A percentile compares a stretch with the other conserved stretches of the same genome.
phyloP scores from a whole-genome alignment of 176 grass and related monocot genomes.

The Oryza officinalis region DNA sequence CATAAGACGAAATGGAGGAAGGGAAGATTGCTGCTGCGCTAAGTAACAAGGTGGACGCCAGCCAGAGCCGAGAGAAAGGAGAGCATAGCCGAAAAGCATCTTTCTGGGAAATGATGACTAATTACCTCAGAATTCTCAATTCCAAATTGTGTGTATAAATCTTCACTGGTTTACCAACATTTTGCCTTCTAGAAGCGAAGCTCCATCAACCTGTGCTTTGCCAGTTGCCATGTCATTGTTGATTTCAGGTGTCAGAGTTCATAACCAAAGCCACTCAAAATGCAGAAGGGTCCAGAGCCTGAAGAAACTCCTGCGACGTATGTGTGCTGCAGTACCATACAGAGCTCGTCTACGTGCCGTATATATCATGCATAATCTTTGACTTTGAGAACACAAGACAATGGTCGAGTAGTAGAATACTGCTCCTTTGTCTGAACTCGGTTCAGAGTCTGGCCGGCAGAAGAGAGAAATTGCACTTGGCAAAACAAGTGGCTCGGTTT shows the following conservation, averaged over 20 bases:
- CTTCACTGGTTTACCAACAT: neutral
- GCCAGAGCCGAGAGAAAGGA: neutral
- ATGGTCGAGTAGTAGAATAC: neutral
- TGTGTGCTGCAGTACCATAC: neutral
- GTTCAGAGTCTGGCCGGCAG: neutral
- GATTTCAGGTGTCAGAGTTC: neutral
- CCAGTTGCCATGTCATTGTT: neutral
- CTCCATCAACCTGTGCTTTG: neutral
- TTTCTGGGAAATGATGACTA: neutral
- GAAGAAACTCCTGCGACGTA: neutral
- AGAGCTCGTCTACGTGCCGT: neutral
- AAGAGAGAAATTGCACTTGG: neutral
- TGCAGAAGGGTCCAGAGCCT: neutral
- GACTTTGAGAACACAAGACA: neutral
- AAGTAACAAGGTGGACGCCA: conserved; percentile 7
- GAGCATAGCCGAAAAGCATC: neutral
- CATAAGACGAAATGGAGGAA: neutral
- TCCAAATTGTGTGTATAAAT: neutral
- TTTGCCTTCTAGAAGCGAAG: conserved; percentile 26
- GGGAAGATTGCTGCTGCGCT: conserved; percentile 7
- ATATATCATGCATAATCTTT: neutral
- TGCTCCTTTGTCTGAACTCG: neutral
- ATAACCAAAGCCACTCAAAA: neutral
- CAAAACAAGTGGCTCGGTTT: neutral
- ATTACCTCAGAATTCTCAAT: neutral